These are phyloP conservation scores for Sclerotinia spermophila DNA, from an alignment of 2,329 filamentous ascomycete species.

Conservation along the genomic window DNA sequence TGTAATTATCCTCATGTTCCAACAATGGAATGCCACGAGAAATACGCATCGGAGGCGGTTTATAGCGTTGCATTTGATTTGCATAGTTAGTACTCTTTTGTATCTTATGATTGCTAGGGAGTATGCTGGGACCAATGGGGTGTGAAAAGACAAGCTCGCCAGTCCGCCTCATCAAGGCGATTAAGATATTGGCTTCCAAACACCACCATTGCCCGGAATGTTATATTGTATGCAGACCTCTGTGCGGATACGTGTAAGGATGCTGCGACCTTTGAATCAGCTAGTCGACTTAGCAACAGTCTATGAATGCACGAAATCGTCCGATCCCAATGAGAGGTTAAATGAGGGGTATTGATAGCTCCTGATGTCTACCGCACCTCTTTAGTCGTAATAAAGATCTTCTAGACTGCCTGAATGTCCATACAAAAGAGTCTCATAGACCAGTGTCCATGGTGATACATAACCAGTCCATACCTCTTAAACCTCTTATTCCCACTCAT, in stretches of 20 bases:
- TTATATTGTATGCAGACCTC: slow-evolving; percentile 5
- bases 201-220: slow-evolving; percentile 4
- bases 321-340: not conserved
- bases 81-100: slow-evolving; percentile 10
- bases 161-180: slow-evolving; percentile 18
- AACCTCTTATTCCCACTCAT: not conserved
- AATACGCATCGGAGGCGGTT: slow-evolving; percentile 4
- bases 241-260: slow-evolving; percentile 15
- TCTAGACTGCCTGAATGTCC: not conserved
- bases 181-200: slow-evolving; percentile 15
- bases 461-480: slow-evolving; percentile 22
- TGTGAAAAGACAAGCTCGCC: slow-evolving; percentile 5
- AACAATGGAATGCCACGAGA: slow-evolving; percentile 19
- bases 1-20: slow-evolving; percentile 14
- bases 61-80: slow-evolving; percentile 13
- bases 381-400: slow-evolving; percentile 4
- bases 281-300: not conserved
- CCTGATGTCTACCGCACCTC: slow-evolving; percentile 5
- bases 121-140: slow-evolving; percentile 8
- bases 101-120: slow-evolving; percentile 6
- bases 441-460: not conserved
- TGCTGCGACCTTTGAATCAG: slow-evolving; percentile 2
- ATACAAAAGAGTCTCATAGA: slow-evolving; percentile 5
- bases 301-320: slow-evolving; percentile 1
- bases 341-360: not conserved